Evolutionary conservation across 768 basidiomycete genomes (phyloP).

Genomic region (Solioccasus polychromus): DNA sequence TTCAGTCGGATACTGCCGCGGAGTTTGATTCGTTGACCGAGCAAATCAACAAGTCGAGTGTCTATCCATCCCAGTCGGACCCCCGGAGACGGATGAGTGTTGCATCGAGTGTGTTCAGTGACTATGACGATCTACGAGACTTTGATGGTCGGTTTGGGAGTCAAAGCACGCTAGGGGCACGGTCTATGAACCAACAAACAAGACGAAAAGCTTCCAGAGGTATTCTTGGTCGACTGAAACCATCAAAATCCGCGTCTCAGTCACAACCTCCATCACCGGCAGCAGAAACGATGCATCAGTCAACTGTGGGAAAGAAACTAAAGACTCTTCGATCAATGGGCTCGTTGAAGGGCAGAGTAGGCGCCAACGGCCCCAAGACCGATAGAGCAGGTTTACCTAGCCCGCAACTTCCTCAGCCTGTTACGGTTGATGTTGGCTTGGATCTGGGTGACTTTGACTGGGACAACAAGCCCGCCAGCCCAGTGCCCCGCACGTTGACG

Average conservation of each 20-base stretch:
- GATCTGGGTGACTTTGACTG: constrained; percentile 57
- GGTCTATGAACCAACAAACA: constrained; percentile 36
- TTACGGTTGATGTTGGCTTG: constrained; percentile 53
- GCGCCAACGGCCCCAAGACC: constrained; percentile 24
- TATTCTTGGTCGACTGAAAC: constrained; percentile 60
- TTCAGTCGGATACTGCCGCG: constrained; percentile 16
- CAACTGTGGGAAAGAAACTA: constrained; percentile 46
- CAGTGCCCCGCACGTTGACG: constrained; percentile 12
- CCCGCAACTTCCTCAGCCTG: constrained; percentile 52
- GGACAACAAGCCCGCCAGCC: constrained; percentile 30
- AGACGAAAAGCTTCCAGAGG: constrained; percentile 62
- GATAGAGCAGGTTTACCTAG: constrained; percentile 42
- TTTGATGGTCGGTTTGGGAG: constrained; percentile 87
- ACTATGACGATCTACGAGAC: constrained; percentile 84
- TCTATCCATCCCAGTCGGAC: constrained; percentile 36
- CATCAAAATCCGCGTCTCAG: constrained; percentile 41
- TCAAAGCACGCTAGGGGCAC: constrained; percentile 64
- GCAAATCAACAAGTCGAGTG: constrained; percentile 15
- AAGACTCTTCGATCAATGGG: constrained; percentile 81
- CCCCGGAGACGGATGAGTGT: constrained; percentile 61
- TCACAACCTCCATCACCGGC: constrained; percentile 45
- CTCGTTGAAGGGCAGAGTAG: constrained; percentile 60
- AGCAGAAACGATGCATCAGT: constrained; percentile 36
- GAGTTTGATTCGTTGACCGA: constrained; percentile 21
- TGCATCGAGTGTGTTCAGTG: constrained; percentile 73